Evolutionary conservation across 2,329 filamentous ascomycete genomes (phyloP), one percentile per base, ranked within the genome.

Genomic region (Exophiala sp.): DNA sequence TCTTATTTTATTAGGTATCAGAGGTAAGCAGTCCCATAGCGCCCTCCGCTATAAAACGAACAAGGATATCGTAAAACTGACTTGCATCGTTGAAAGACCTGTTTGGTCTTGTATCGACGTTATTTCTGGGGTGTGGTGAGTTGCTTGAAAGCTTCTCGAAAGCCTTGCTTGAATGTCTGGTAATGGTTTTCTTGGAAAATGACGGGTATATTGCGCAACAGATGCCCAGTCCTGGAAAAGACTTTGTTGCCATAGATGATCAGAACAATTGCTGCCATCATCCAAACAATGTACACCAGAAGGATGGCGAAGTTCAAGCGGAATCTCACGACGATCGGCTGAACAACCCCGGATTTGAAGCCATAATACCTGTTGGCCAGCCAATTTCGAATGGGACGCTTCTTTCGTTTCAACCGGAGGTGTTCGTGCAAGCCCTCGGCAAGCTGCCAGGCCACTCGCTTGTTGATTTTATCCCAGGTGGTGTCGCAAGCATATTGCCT

Each of bases 401-500:
- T 44, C 21, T 40, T 21, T 42, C 40, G 52, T 44, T 33, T 57
- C 57, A 16, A 55, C 56, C 40, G 64, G 41, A 33, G 51, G 51
- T 43, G 72, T 21, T 61, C 65, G 44, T 72, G 69, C 18, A 78
- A 69, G 42, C 78, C 72, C 12, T 75, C 72, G 2, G 77, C 72
- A 71, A 88, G 81, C 53, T 81, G 78, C 77, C 82, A 83, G 2
- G 85, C 85, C 1, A 87, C 85, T 45, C 80, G 81, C 62, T 86
- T 85, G 70, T 86, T 86, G 68, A 88, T 86, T 70, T 80, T 85
- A 54, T 87, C 83, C 86, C 85, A 88, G 0, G 83, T 88, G 2
- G 81, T 84, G 45, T 83, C 76, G 55, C 80, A 79, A 0, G 84
- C 85, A 57, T 83, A 79, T 16, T 66, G 65, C 48, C 84, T 75